These are phyloP conservation scores for Pseudopithomyces chartarum DNA, from an alignment of 2,329 filamentous ascomycete species.

Conservation along the genomic window DNA sequence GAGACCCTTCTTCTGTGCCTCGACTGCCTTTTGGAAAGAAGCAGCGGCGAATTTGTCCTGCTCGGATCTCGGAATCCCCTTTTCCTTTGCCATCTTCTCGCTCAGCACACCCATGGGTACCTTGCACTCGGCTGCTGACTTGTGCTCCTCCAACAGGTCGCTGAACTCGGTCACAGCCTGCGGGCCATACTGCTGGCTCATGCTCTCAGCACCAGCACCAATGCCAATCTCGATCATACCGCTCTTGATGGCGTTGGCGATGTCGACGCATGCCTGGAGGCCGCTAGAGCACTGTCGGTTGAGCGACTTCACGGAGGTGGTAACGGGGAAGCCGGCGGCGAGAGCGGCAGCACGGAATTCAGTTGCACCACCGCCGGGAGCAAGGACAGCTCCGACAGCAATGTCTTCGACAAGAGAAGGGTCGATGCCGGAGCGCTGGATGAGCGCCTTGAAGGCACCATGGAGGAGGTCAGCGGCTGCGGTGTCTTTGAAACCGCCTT, in stretches of 20 bases:
- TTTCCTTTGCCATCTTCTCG: conserved; percentile 92
- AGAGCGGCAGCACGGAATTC: conserved; percentile 94
- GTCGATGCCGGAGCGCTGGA: conserved; percentile 87
- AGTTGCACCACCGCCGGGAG: conserved; percentile 91
- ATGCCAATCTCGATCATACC: conserved; percentile 97
- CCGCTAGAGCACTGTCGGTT: conserved; percentile 96
- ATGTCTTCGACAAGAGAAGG: conserved; percentile 89
- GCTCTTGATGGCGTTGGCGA: conserved; percentile 86
- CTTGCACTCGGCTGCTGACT: conserved; percentile 91
- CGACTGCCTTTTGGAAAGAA: conserved; percentile 87
- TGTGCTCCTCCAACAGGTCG: conserved; percentile 79
- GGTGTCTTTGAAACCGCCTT: conserved; percentile 96
- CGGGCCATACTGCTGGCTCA: conserved; percentile 90
- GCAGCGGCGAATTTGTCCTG: conserved; percentile 95
- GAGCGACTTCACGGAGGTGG: conserved; percentile 80
- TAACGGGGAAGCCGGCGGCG: conserved; percentile 87
- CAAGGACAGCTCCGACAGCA: conserved; percentile 86
- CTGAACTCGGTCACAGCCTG: conserved; percentile 91
- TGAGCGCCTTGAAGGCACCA: conserved; percentile 79
- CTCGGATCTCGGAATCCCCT: conserved; percentile 68
- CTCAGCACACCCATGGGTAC: conserved; percentile 95
- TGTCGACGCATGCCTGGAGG: conserved; percentile 88
- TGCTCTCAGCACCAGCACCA: conserved; percentile 94
- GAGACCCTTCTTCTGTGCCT: conserved; percentile 84
- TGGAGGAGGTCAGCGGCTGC: conserved; percentile 82